These are phyloP conservation scores for Globisporangium nagaii DNA, from an alignment of 352 stramenopile genomes.

Conservation along the genomic window DNA sequence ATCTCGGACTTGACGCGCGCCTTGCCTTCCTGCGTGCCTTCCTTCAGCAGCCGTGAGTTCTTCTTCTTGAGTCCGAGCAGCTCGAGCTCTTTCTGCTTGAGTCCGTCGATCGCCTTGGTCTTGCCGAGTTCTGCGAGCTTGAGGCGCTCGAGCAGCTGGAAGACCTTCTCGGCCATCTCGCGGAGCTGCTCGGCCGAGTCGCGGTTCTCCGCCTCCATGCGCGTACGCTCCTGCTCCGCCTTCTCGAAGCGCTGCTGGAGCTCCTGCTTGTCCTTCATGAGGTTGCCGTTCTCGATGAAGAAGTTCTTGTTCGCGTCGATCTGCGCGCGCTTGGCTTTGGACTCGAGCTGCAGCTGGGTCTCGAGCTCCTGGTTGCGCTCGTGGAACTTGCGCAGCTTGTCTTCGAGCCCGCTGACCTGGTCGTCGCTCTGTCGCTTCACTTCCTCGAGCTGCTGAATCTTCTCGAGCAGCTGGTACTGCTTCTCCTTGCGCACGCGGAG, in stretches of 20 bases:
- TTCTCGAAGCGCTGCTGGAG: constrained; percentile 85
- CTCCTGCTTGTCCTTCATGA: constrained; percentile 69
- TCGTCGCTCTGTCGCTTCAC: constrained; percentile 91
- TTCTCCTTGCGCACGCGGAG: constrained; percentile 95
- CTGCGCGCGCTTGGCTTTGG: constrained; percentile 87
- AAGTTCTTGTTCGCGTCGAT: constrained; percentile 93
- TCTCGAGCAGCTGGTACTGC: constrained; percentile 96
- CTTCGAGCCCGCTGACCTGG: constrained; percentile 84
- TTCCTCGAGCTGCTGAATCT: constrained; percentile 94
- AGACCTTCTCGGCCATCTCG: constrained; percentile 97
- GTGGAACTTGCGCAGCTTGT: constrained; percentile 87
- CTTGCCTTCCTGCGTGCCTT: constrained; percentile 91
- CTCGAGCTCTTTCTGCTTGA: constrained; percentile 95
- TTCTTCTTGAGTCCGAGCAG: constrained; percentile 93
- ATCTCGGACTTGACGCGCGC: constrained; percentile 91
- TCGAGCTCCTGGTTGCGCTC: constrained; percentile 91
- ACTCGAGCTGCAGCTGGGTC: constrained; percentile 93
- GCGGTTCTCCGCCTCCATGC: constrained; percentile 94
- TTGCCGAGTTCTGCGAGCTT: constrained; percentile 96
- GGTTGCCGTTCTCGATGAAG: constrained; percentile 76
- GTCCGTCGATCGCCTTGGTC: constrained; percentile 92
- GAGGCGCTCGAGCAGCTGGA: constrained; percentile 93
- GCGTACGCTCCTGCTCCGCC: constrained; percentile 88
- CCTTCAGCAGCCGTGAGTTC: constrained; percentile 90
- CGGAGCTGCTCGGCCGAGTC: constrained; percentile 93